Evolutionary conservation across 345 rosid species (phyloP), one percentile per base, ranked within the genome.

Genomic region (Ceriops zippeliana): DNA sequence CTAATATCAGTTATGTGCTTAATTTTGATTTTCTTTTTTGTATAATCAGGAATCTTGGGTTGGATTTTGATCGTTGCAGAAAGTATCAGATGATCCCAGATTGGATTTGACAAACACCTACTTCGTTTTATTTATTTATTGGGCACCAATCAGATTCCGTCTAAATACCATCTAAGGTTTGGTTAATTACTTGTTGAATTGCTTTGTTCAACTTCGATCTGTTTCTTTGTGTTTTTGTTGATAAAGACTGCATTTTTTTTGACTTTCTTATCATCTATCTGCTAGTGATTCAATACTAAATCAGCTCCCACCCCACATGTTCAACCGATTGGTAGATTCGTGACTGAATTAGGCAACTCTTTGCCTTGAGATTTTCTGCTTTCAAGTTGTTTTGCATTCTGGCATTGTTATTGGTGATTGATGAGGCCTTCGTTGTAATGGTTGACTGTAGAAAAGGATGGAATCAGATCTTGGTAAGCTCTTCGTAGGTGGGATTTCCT

Each of bases 401-500:
- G 38, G 31, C 70, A 64, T 76, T 78, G 62, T 54, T 57, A 34
- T 61, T 67, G 57, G 35, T 35, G 66, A 74, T 79, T 76, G 78
- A 80, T 82, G 80, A 51, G 64, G 58, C 69, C 62, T 70, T 69
- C 72, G 35, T 54, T 76, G 68, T 58, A 31, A 65, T 73, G 73
- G 34, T 57, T 79, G 76, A 61, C 83, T 78, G 83, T 72, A 83
- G 86, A 71, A 70, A 85, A 78, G 62, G 91, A 93, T 93, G 97
- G 97, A 89, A 82, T 89, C 96, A 74, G 97, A 91, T 89, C 96
- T 83, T 76, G 97, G 98, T 42, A 93, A 93, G 86, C 93, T 93
- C 78, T 91, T 93, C 87, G 82, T 93, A 73, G 97, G 97, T 71
- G 98, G 98, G 80, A 91, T 93, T 73, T 93, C 98, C 3, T 91